Percentiles rank a stretch among this genome's conserved stretches.
Evolutionary conservation across 805 yeast species (phyloP).

Genomic region (Ogataea pilisensis): DNA sequence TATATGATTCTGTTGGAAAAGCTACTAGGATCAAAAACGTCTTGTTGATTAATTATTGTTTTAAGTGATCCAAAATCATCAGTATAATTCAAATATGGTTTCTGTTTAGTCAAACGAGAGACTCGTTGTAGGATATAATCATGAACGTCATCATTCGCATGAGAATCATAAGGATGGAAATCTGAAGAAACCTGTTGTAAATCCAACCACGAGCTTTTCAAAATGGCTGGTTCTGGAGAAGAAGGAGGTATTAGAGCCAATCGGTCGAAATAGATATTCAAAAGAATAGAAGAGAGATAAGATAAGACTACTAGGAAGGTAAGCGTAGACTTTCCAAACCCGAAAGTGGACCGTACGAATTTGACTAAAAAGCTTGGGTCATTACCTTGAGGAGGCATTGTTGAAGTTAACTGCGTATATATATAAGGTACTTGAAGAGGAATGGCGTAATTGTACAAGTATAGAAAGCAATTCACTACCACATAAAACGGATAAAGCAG

Average conservation of each 20-base stretch:
- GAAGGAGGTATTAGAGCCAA: conserved; percentile 41
- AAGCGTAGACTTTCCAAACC: conserved; percentile 71
- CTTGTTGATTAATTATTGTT: conserved; percentile 45
- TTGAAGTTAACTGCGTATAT: no score
- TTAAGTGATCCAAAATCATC: conserved; percentile 37
- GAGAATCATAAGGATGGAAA: conserved; percentile 78
- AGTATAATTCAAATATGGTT: conserved; percentile 34
- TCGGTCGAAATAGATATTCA: conserved; percentile 33
- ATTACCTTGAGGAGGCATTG: no score
- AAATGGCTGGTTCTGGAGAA: conserved; percentile 33
- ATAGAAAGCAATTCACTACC: no score
- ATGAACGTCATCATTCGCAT: conserved; percentile 72
- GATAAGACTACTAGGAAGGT: conserved; percentile 52
- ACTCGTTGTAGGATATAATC: conserved; percentile 53
- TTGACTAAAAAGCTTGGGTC: conserved; percentile 19
- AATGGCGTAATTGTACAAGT: no score
- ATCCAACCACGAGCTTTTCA: conserved; percentile 59
- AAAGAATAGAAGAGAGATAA: conserved; percentile 36
- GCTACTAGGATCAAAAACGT: conserved; percentile 41
- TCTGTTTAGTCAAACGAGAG: conserved; percentile 26
- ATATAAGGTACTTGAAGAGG: no score
- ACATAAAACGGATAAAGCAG: no score
- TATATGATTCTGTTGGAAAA: conserved; percentile 51
- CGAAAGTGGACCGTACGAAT: conserved; percentile 47
- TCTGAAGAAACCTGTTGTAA: conserved; percentile 61